Conservation (phyloP, 768 basidiomycete genomes). For the Kwoniella bestiolae region DNA sequence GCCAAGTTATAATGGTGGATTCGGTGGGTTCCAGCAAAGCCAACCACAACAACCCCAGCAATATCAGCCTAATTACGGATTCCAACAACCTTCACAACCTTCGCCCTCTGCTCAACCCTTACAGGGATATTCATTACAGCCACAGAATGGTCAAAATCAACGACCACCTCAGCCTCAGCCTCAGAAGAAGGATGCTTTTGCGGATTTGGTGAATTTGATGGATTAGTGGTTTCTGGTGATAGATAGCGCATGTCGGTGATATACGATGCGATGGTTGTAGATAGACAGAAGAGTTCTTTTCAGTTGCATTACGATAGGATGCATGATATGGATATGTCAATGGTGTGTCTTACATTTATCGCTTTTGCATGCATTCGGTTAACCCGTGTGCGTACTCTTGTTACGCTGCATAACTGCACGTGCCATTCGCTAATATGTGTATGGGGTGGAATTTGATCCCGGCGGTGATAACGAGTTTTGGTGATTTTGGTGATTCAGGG, state of each 20-base stretch:
- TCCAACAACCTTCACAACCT: conserved; percentile 10
- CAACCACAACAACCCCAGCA: conserved; percentile 24
- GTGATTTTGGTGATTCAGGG: conserved; percentile 3
- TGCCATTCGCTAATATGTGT: neutral
- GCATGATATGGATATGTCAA: neutral
- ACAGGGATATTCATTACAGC: too few relatives aligned
- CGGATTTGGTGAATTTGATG: conserved; percentile 57
- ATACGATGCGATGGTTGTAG: conserved; percentile 1
- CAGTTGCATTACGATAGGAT: neutral
- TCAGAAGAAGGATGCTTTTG: conserved; percentile 58
- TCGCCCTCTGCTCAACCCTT: too few relatives aligned
- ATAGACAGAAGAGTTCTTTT: neutral
- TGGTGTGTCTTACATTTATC: neutral
- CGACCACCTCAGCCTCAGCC: conserved; percentile 23
- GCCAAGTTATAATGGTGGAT: too few relatives aligned
- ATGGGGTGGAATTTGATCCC: conserved; percentile 1
- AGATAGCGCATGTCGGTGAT: neutral
- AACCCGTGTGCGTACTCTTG: too few relatives aligned
- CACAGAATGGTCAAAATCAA: conserved; percentile 12
- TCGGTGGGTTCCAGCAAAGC: too few relatives aligned
- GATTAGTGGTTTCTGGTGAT: conserved; percentile 19
- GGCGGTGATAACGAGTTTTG: neutral
- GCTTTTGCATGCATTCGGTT: neutral
- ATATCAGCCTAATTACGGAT: conserved; percentile 6
- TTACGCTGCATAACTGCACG: too few relatives aligned